These are phyloP conservation scores for Coprinopsis sp. DNA, from an alignment of 768 basidiomycete genomes.

Conservation along the genomic window DNA sequence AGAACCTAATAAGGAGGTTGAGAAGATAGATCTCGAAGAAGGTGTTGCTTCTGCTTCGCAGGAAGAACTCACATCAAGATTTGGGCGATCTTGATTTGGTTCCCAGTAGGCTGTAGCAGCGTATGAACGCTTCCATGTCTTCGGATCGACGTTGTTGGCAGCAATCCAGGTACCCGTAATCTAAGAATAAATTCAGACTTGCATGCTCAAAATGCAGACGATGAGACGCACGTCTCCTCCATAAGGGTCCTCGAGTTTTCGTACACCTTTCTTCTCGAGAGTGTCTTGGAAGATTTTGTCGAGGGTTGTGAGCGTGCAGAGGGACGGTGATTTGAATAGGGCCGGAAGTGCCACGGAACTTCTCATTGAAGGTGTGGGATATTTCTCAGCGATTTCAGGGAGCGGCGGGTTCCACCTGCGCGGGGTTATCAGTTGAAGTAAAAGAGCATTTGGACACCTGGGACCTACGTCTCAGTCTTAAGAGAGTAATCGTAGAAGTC, in stretches of 20 bases:
- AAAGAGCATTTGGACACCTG: not conserved
- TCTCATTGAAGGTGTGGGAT: conserved; percentile 23
- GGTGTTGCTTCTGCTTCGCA: not conserved
- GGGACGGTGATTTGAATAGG: conserved; percentile 27
- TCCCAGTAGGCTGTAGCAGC: conserved; percentile 7
- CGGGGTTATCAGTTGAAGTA: not conserved
- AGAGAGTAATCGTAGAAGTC: conserved; percentile 34
- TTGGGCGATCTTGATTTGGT: conserved; percentile 11
- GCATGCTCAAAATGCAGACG: not conserved
- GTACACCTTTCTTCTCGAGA: conserved; percentile 21
- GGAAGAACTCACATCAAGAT: conserved; percentile 11
- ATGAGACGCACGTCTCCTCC: conserved; percentile 22
- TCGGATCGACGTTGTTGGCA: conserved; percentile 9
- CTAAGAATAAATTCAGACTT: conserved; percentile 12
- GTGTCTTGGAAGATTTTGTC: conserved; percentile 23
- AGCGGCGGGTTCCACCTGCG: conserved; percentile 24
- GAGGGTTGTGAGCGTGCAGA: conserved; percentile 21
- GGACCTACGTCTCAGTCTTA: conserved; percentile 35
- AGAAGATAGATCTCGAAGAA: not conserved
- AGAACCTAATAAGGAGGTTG: conserved; percentile 4
- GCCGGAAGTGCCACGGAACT: conserved; percentile 22
- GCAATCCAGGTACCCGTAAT: conserved; percentile 15
- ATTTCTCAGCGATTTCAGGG: conserved; percentile 21
- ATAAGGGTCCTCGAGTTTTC: conserved; percentile 24
- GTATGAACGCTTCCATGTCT: conserved; percentile 9